Base-by-base conservation (phyloP, 163 green algal genomes). In the Scenedesmus sp. region DNA sequence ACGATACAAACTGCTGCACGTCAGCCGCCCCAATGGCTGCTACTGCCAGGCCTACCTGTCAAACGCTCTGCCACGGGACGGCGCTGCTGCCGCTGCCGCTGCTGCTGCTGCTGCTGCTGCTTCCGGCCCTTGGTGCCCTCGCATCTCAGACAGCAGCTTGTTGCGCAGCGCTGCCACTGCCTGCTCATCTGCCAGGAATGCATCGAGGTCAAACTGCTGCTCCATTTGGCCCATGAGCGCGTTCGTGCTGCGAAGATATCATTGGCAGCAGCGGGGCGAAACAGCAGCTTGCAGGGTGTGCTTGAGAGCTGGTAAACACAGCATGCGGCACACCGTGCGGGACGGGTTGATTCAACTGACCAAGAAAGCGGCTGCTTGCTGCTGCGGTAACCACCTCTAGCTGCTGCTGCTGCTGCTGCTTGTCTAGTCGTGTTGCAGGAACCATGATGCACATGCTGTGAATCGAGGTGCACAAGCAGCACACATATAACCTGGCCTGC, bases 141-240 rank as follows among this genome's bases (percentile, higher is more conserved):
- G 60, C 90, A 93, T 93, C 26, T 93, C 66, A 55, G 67, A 18
- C 15, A 90, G 90, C 23, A 93, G 54, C 57, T 59, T 67, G 59
- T 4, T 70, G 9, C 90, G 83, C 46, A 93, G 46, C 16, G 64
- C 67, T 1, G n/a, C 34, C 55, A 93, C 88, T n/a, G 84, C 84
- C 56, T 90, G 23, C 34, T 64, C 56, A n/a, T 93, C 84, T 10
- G 82, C 77, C 6, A 93, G 56, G 9, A 93, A 54, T 7, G 83
- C 60, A 13, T 92, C 88, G 54, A 82, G 26, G 55, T 77, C 77
- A 55, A 92, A 34, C 7, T 46, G 16, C 46, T 83, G 46, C 20
- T 56, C 59, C 67, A 73, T 70, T 23, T 77, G 62, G 4, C 20
- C 26, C 74, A 91, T 86, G 34, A 91, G 74, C 57, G 87, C 87